Conservation (phyloP, 2,329 filamentous ascomycete species). For the Microascus cirrosus region DNA sequence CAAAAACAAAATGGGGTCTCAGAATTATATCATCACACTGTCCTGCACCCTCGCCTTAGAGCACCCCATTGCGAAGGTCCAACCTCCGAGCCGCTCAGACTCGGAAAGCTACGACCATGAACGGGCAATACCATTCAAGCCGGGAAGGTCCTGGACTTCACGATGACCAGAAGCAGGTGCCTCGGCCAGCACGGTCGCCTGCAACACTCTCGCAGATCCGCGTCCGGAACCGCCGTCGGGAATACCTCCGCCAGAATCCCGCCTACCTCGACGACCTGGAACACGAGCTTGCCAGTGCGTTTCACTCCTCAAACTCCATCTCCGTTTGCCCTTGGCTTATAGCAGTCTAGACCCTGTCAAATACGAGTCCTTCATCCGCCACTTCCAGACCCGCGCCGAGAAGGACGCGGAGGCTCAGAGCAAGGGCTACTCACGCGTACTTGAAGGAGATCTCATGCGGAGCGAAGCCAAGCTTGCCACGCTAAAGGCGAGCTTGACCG, state of each 20-base stretch:
- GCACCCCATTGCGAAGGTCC: too few species aligned
- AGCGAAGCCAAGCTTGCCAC: conserved; percentile 65
- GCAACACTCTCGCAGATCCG: conserved; percentile 34
- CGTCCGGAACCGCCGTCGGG: conserved; percentile 65
- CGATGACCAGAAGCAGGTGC: conserved; percentile 22
- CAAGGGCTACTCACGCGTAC: conserved; percentile 68
- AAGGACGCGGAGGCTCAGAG: conserved; percentile 59
- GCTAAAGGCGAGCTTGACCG: conserved; percentile 21
- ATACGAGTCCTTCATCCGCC: conserved; percentile 70
- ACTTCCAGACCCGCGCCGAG: conserved; percentile 63
- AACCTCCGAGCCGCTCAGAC: background rate
- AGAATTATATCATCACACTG: too few species aligned
- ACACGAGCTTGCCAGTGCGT: conserved; percentile 42
- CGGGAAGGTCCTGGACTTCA: background rate
- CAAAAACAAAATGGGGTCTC: too few species aligned
- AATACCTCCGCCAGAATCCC: conserved; percentile 62
- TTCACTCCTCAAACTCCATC: background rate
- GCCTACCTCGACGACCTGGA: conserved; percentile 54
- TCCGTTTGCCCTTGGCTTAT: too few species aligned
- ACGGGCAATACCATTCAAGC: background rate
- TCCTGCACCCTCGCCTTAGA: too few species aligned
- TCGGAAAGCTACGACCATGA: background rate
- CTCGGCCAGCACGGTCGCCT: conserved; percentile 30
- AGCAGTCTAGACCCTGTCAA: conserved; percentile 54
- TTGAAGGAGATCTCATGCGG: conserved; percentile 67